Conservation (phyloP, 2,329 filamentous ascomycete species). For the Talaromyces marneffei region DNA sequence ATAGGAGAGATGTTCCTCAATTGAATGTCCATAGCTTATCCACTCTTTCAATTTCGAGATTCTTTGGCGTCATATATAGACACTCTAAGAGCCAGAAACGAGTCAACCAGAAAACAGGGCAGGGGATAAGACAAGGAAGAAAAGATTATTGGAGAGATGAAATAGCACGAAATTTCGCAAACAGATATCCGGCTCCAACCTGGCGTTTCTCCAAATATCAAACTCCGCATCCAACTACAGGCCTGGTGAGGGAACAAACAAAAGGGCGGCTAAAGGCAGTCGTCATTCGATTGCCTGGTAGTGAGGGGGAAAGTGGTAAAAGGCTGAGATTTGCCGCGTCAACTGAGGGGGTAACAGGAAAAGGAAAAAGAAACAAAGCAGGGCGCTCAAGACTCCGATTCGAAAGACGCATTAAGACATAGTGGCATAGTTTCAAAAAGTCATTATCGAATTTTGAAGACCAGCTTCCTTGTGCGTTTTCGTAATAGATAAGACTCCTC, state of each 20-base stretch:
- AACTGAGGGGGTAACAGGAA: not conserved
- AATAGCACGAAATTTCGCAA: slow-evolving; percentile 10
- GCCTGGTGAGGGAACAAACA: slow-evolving; percentile 18
- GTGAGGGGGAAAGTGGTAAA: not conserved
- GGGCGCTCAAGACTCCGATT: slow-evolving; percentile 20
- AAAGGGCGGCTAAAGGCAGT: slow-evolving; percentile 33
- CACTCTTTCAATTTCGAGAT: not conserved
- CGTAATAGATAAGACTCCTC: not conserved
- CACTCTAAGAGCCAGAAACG: not conserved
- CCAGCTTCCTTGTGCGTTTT: slow-evolving; percentile 2
- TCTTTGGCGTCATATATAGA: not conserved
- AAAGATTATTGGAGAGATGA: slow-evolving; percentile 11
- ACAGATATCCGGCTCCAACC: slow-evolving; percentile 29
- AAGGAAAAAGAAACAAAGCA: not conserved
- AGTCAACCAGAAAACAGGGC: not conserved
- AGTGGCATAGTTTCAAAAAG: not conserved
- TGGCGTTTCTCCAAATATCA: slow-evolving; percentile 38
- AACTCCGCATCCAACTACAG: slow-evolving; percentile 39
- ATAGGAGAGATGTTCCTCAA: not conserved
- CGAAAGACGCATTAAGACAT: slow-evolving; percentile 16
- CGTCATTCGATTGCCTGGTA: slow-evolving; percentile 17
- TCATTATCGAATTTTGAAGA: not conserved
- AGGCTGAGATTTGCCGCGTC: not conserved
- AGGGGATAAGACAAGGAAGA: slow-evolving; percentile 6
- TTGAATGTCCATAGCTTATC: not conserved